Conservation (phyloP, 2,329 filamentous ascomycete genomes). For the Microascus cirrosus region DNA sequence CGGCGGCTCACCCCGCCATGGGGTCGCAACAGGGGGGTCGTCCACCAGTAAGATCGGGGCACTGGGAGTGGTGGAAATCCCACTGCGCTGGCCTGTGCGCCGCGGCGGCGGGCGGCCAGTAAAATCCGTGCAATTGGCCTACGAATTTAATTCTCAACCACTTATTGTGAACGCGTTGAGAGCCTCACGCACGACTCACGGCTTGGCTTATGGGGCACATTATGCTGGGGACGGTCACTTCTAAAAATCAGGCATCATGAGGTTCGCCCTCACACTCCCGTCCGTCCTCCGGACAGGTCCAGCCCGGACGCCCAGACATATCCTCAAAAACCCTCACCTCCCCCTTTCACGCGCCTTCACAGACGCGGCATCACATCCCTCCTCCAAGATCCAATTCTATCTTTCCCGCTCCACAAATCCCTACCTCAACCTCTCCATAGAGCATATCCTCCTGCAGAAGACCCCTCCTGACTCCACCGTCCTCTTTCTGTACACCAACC, state of each 20-base stretch:
- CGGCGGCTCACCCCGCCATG: background rate
- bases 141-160: background rate
- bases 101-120: background rate
- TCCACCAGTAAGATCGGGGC: background rate
- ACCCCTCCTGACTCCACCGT: conserved; percentile 62
- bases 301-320: background rate
- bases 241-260: background rate
- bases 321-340: background rate
- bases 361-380: conserved; percentile 26
- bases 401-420: conserved; percentile 60
- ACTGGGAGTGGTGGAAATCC: background rate
- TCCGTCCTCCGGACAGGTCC: background rate
- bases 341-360: conserved; percentile 16
- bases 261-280: background rate
- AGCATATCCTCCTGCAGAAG: conserved; percentile 76
- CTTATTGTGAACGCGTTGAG: background rate
- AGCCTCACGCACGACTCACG: too few species aligned
- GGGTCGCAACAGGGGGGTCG: background rate
- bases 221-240: too few species aligned
- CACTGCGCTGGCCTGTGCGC: background rate
- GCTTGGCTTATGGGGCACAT: background rate
- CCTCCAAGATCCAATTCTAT: conserved; percentile 54
- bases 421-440: conserved; percentile 84
- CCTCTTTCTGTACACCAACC: conserved; percentile 80
- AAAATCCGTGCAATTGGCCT: background rate